phyloP scores from a whole-genome alignment of 2,329 filamentous ascomycete genomes.

The Grosmannia clavigera region DNA sequence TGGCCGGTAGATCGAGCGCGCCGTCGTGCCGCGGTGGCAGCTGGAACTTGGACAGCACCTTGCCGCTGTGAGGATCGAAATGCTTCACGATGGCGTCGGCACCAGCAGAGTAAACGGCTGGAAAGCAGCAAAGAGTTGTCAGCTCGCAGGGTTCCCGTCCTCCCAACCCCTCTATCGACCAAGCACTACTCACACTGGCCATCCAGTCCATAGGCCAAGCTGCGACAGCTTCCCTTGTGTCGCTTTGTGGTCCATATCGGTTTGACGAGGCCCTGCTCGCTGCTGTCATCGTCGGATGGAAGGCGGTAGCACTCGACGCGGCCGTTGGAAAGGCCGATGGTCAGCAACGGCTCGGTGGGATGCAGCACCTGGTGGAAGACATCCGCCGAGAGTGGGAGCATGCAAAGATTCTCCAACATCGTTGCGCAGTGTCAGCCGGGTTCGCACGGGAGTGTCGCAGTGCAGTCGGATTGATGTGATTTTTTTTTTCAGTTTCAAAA shows the following conservation, averaged over 20 bases:
- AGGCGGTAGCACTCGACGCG: constrained; percentile 78
- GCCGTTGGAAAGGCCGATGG: constrained; percentile 72
- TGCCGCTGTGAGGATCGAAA: constrained; percentile 40
- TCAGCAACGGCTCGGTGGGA: constrained; percentile 69
- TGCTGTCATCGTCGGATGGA: constrained; percentile 38
- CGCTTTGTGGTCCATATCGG: constrained; percentile 76
- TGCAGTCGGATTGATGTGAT: not conserved
- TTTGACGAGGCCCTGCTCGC: constrained; percentile 65
- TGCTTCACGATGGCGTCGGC: constrained; percentile 43
- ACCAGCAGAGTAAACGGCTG: constrained; percentile 51
- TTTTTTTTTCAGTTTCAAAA: not conserved
- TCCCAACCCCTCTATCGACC: too few relatives aligned
- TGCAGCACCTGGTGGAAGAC: constrained; percentile 84
- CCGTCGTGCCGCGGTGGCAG: constrained; percentile 48
- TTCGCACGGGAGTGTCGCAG: not conserved
- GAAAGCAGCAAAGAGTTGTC: not conserved
- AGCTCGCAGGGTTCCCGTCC: not conserved
- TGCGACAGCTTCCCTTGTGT: constrained; percentile 89
- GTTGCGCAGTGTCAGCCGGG: not conserved
- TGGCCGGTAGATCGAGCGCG: constrained; percentile 44
- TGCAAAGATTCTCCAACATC: constrained; percentile 91
- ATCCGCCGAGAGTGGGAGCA: constrained; percentile 72
- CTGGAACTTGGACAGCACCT: constrained; percentile 70
- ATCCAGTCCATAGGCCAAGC: constrained; percentile 65
- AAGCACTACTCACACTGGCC: constrained; percentile 47